Base-by-base conservation (phyloP, 75 land plant species). In the Pinus albicaulis region DNA sequence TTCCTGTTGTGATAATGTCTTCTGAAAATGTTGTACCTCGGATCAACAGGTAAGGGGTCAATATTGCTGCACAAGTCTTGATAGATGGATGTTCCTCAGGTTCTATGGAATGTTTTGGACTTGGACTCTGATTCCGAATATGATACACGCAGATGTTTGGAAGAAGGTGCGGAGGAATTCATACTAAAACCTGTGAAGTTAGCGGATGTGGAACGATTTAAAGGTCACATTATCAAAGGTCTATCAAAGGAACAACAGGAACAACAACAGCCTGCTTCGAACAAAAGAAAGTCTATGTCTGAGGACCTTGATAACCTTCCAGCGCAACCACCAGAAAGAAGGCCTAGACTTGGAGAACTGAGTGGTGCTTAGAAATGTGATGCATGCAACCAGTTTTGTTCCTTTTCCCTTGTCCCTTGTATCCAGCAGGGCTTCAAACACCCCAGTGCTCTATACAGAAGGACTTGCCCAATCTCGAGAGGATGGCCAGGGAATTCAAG, bases 1-100 rank as follows among this genome's bases (percentile, higher is more conserved):
- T 91, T 70, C 93, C 93, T 24, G 93, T 91, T 7, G 91, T 91
- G n/a, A 82, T 91, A 56, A 91, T 91, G 93, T 91, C 93, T 15
- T 91, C 93, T 74, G 93, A 91, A 71, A 88, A 91, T 84, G 89
- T 86, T 5, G 84, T 85, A 28, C 61, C 87, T 28, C 84, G 91
- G 63, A 91, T 91, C 74, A 82, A 41, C 71, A 90, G 92, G 92
- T 90, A 57, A 73, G 34, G 22, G 36, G 7, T 55, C 57, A 72
- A 55, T 65, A 65, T 16, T 23, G 38, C 8, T 36, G 48, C 6
- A 38, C 13, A 3, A 68, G 22, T 36, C 57, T 52, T 14, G n/a
- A 24, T 73, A 17, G 23, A 16, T 69, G 71, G 14, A 13, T 71
- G n/a, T 14, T 71, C n/a, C 48, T 36, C 22, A 34, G 25, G 22